Percentiles rank a stretch among this genome's conserved stretches.
These are phyloP conservation scores for Inga laurina DNA, from an alignment of 306 rosid genomes.

Conservation along the genomic window DNA sequence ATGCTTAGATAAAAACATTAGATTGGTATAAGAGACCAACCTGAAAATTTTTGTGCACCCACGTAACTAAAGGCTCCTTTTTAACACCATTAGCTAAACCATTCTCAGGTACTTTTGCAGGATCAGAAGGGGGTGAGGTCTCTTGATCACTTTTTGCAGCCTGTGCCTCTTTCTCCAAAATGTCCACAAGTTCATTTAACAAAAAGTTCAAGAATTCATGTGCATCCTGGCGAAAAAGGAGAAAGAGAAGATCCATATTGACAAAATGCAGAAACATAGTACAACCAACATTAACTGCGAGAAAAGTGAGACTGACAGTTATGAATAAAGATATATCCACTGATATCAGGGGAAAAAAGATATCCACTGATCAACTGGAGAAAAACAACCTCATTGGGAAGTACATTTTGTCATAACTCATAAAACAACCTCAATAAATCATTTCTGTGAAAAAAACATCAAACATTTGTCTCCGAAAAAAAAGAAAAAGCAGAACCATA, in stretches of 20 bases:
- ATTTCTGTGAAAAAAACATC: neutral
- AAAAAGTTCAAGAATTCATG: constrained; percentile 91
- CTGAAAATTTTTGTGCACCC: constrained; percentile 97
- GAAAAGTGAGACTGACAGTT: constrained; percentile 21
- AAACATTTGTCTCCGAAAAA: neutral
- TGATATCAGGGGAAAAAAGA: neutral
- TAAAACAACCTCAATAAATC: constrained; percentile 1
- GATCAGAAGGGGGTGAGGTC: constrained; percentile 65
- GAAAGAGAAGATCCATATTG: constrained; percentile 11
- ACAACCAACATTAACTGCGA: neutral
- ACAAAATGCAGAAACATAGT: neutral
- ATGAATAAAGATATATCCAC: neutral
- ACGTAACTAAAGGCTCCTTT: constrained; percentile 81
- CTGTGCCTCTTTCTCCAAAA: constrained; percentile 86
- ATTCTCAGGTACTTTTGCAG: constrained; percentile 63
- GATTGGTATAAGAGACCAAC: constrained; percentile 42
- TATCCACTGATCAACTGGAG: constrained; percentile 6
- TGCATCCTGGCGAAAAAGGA: constrained; percentile 68
- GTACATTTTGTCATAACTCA: neutral
- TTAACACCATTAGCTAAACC: constrained; percentile 62
- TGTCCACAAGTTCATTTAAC: constrained; percentile 91
- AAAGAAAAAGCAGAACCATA: neutral
- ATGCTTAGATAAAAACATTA: neutral
- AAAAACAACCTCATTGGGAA: neutral
- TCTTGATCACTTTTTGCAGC: constrained; percentile 69